A percentile compares a stretch with the other conserved stretches of the same genome.
Evolutionary conservation across 306 rosid genomes (phyloP).

Genomic region (Cucurbita argyrosperma): DNA sequence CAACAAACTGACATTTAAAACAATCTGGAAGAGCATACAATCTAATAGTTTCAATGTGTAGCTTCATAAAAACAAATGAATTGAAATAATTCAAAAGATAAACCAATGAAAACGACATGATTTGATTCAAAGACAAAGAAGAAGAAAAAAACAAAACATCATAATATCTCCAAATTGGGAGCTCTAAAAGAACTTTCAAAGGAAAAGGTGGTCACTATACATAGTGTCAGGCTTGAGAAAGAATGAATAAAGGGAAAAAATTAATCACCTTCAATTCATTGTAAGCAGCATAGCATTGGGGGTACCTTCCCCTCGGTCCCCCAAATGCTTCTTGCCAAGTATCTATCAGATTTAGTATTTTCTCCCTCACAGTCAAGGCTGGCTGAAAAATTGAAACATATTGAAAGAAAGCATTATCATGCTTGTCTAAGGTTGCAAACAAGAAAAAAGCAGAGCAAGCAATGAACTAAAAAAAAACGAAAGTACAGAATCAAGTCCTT

Average conservation of each 20-base stretch:
- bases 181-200: not conserved
- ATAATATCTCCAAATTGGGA: not conserved
- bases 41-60: not conserved
- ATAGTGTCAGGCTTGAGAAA: not conserved
- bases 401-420: slow-evolving; percentile 18
- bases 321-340: slow-evolving; percentile 99
- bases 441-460: not conserved
- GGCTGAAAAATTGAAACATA: slow-evolving; percentile 56
- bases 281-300: slow-evolving; percentile 78
- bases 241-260: not conserved
- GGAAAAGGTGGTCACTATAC: not conserved
- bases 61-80: not conserved
- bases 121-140: not conserved
- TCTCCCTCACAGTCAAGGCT: slow-evolving; percentile 79
- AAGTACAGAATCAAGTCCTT: slow-evolving; percentile 6
- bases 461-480: slow-evolving; percentile 4
- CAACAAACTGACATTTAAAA: not conserved
- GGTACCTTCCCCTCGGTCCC: slow-evolving; percentile 62
- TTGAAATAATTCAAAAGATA: not conserved
- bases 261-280: slow-evolving; percentile 62
- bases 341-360: slow-evolving; percentile 69
- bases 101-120: not conserved
- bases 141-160: not conserved
- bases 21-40: not conserved
- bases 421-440: not conserved